Percentiles rank a stretch among this genome's conserved stretches.
phyloP scores from a whole-genome alignment of 2,329 filamentous ascomycete genomes.

The Alternaria brassicae region DNA sequence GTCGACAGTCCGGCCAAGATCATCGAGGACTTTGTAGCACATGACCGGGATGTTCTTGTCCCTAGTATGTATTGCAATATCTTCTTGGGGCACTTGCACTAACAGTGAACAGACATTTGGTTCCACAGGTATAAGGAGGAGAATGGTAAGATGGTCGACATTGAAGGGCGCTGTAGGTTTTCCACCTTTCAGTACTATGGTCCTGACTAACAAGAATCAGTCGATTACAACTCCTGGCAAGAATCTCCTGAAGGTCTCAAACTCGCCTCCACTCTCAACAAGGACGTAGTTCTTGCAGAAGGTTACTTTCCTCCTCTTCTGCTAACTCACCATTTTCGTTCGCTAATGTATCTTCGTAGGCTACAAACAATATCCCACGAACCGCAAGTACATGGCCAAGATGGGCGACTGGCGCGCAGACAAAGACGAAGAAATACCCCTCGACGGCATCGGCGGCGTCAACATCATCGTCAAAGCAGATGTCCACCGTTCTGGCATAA shows the following conservation, averaged over 20 bases:
- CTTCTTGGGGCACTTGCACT: slow-evolving; percentile 11
- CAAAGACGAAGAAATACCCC: slow-evolving; percentile 88
- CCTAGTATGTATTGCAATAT: slow-evolving; percentile 72
- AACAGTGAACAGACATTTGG: slow-evolving; percentile 77
- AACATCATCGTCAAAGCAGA: slow-evolving; percentile 98
- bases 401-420: slow-evolving; percentile 94
- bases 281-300: slow-evolving; percentile 86
- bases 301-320: slow-evolving; percentile 62
- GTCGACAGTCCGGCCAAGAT: slow-evolving; percentile 86
- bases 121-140: slow-evolving; percentile 86
- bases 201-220: slow-evolving; percentile 53
- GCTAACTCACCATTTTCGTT: neutral
- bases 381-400: slow-evolving; percentile 84
- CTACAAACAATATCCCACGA: slow-evolving; percentile 92
- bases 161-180: slow-evolving; percentile 87
- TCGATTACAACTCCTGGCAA: slow-evolving; percentile 99
- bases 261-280: slow-evolving; percentile 74
- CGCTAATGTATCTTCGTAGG: slow-evolving; percentile 58
- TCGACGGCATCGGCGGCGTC: slow-evolving; percentile 96
- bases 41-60: slow-evolving; percentile 90
- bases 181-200: too few relatives aligned
- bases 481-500: slow-evolving; percentile 95
- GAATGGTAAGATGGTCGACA: slow-evolving; percentile 68
- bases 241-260: slow-evolving; percentile 86
- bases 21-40: slow-evolving; percentile 92